Conservation (phyloP, 1,284 basidiomycete genomes). For the Pterulicium gracile region DNA sequence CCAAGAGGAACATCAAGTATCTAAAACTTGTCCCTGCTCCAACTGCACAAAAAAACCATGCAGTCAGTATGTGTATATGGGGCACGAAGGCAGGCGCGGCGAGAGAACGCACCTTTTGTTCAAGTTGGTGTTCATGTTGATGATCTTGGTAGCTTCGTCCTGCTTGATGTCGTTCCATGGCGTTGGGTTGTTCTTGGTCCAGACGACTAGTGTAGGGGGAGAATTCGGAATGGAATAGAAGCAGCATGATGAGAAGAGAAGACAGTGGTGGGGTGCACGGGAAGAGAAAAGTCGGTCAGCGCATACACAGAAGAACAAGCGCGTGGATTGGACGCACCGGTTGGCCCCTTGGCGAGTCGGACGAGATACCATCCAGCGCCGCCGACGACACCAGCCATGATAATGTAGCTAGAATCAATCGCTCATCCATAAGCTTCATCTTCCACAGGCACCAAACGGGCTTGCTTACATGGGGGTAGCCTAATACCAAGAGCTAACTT, state of each 20-base stretch:
- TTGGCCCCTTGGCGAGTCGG: conserved; percentile 62
- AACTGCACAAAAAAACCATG: conserved; percentile 29
- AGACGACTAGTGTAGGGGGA: conserved; percentile 44
- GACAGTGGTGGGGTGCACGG: conserved; percentile 4
- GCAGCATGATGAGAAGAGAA: conserved; percentile 5
- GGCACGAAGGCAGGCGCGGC: conserved; percentile 2
- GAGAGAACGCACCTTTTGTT: conserved; percentile 43
- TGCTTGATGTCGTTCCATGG: conserved; percentile 72
- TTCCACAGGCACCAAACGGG: not conserved
- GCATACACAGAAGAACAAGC: not conserved
- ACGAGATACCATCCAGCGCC: conserved; percentile 65
- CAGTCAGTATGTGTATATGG: conserved; percentile 9
- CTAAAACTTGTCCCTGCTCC: conserved; percentile 62
- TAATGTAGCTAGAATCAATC: conserved; percentile 42
- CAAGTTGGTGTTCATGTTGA: conserved; percentile 61
- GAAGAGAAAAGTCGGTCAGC: conserved; percentile 5
- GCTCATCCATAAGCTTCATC: conserved; percentile 5
- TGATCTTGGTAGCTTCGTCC: conserved; percentile 60
- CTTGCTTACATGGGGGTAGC: not conserved
- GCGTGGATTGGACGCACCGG: conserved; percentile 32
- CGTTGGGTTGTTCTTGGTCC: conserved; percentile 71
- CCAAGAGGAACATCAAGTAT: no score
- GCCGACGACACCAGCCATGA: conserved; percentile 52
- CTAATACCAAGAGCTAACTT: no score
- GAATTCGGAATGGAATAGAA: not conserved